These are phyloP conservation scores for Acacia confusa DNA, from an alignment of 306 rosid species.

Conservation along the genomic window DNA sequence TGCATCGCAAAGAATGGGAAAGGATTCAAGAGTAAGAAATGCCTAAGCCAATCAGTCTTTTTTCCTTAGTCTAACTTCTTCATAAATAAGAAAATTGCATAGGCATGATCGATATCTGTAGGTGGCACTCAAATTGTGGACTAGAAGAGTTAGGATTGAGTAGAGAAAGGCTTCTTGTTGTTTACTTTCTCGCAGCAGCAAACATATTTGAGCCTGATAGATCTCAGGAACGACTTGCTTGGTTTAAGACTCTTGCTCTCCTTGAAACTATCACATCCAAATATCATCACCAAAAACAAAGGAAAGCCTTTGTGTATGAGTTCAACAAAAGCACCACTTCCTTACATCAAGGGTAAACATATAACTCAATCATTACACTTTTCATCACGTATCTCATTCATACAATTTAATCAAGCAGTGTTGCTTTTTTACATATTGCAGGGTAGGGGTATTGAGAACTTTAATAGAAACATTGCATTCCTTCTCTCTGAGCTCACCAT, in stretches of 20 bases:
- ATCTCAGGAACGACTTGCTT: constrained; percentile 51
- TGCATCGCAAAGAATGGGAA: constrained; percentile 57
- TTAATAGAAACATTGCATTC: constrained; percentile 37
- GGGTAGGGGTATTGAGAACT: constrained; percentile 39
- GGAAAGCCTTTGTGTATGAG: constrained; percentile 41
- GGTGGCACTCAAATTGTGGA: constrained; percentile 54
- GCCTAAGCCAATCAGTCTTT: too few relatives aligned
- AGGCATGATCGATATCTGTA: constrained; percentile 8
- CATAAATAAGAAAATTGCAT: neutral
- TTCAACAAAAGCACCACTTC: constrained; percentile 22
- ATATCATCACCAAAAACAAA: constrained; percentile 25
- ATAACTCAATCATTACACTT: neutral
- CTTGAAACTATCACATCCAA: constrained; percentile 39
- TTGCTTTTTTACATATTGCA: neutral
- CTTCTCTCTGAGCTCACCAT: neutral
- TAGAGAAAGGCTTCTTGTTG: constrained; percentile 41
- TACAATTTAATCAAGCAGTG: neutral
- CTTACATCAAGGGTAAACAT: neutral
- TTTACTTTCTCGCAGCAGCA: constrained; percentile 52
- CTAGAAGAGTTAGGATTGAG: constrained; percentile 44
- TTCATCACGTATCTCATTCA: neutral
- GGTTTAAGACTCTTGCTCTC: constrained; percentile 51
- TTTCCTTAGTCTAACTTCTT: neutral
- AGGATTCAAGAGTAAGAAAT: constrained; percentile 49
- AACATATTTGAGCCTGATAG: constrained; percentile 56